Percentiles rank a stretch among this genome's conserved stretches.
Conservation (phyloP, 164 flowering plant species). For the Nymphaea thermarum region DNA sequence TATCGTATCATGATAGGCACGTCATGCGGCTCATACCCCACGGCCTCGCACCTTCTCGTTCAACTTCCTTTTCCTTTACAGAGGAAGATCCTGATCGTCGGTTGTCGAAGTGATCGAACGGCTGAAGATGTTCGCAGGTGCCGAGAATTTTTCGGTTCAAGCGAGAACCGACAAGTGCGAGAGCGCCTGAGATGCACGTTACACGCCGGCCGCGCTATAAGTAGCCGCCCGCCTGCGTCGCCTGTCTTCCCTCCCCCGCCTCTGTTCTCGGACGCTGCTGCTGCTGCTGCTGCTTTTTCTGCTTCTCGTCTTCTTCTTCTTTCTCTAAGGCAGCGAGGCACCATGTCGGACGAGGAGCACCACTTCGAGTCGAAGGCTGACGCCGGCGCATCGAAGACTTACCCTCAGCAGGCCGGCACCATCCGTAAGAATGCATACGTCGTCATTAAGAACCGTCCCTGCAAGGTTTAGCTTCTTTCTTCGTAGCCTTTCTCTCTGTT, state of each 20-base stretch:
- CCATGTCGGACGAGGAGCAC: slow-evolving; percentile 70
- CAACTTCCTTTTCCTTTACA: too few species aligned
- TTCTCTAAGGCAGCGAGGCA: background rate
- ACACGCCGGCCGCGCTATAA: too few species aligned
- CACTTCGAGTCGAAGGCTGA: slow-evolving; percentile 58
- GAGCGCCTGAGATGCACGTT: too few species aligned
- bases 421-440: slow-evolving; percentile 29
- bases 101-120: too few species aligned
- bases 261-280: background rate
- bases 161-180: too few species aligned
- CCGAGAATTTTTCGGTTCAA: too few species aligned
- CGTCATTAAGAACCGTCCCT: slow-evolving; percentile 19
- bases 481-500: background rate
- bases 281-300: background rate
- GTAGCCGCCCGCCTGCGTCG: too few species aligned
- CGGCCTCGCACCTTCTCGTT: too few species aligned
- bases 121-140: too few species aligned
- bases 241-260: background rate
- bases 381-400: slow-evolving; percentile 60
- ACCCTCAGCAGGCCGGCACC: slow-evolving; percentile 43
- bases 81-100: too few species aligned
- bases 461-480: slow-evolving; percentile 10
- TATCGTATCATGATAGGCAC: too few species aligned
- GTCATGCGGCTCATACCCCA: too few species aligned
- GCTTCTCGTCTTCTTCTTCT: background rate